phyloP scores from a whole-genome alignment of 1,139 yeast species.

The Kodamaea arcana region DNA sequence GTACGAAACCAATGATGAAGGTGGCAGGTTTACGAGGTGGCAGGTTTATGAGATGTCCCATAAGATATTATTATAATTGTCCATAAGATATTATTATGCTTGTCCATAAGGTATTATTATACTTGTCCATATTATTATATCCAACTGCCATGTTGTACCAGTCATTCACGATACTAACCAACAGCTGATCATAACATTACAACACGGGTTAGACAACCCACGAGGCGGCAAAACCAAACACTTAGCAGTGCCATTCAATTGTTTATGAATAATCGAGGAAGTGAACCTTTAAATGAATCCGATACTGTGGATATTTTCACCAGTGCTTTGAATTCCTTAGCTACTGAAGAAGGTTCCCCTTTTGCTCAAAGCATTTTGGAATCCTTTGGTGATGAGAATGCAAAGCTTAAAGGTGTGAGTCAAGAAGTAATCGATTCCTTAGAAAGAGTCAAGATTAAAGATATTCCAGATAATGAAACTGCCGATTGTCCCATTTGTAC shows the following conservation, averaged over 20 bases:
- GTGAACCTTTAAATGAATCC: conserved; percentile 14
- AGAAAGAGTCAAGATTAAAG: conserved; percentile 59
- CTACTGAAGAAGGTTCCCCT: conserved; percentile 29
- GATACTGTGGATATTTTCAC: conserved; percentile 6
- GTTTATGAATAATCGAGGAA: conserved; percentile 19
- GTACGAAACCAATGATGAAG: no score
- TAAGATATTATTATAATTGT: no score
- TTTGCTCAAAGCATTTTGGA: conserved; percentile 27
- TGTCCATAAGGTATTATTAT: no score
- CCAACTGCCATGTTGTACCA: no score
- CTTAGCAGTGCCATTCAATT: conserved; percentile 33
- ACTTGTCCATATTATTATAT: no score
- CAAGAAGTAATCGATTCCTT: conserved; percentile 70
- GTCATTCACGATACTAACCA: no score
- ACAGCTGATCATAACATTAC: conserved; percentile 34
- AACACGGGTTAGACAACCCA: conserved; percentile 5
- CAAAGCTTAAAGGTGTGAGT: conserved; percentile 50
- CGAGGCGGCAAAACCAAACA: conserved; percentile 33
- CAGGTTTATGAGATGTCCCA: no score
- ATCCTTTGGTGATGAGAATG: conserved; percentile 10
- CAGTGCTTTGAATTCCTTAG: conserved; percentile 30
- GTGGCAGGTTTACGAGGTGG: no score
- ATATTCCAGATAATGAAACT: conserved; percentile 50
- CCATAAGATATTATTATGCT: no score
- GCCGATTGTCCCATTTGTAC: conserved; percentile 82